These are phyloP conservation scores for Terana coerulea DNA, from an alignment of 768 basidiomycete genomes.

Conservation along the genomic window DNA sequence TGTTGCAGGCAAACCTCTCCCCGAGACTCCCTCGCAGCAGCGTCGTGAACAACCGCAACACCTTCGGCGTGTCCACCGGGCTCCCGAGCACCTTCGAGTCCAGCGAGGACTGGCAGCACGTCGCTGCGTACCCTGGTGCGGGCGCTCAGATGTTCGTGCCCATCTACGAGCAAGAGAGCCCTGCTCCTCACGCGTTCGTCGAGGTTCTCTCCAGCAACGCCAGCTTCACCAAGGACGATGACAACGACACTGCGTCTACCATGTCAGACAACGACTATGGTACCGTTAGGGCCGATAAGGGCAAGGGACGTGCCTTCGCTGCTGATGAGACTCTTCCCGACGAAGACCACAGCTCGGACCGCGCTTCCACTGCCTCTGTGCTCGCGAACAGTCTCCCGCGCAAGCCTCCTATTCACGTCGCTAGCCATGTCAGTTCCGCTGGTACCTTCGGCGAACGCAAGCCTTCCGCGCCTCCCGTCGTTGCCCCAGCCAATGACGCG, in stretches of 20 bases:
- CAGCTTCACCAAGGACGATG: constrained; percentile 25
- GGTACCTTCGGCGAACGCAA: constrained; percentile 16
- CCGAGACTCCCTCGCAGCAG: constrained; percentile 23
- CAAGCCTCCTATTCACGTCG: constrained; percentile 61
- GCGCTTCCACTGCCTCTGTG: constrained; percentile 40
- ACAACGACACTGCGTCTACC: constrained; percentile 18
- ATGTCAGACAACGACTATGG: constrained; percentile 20
- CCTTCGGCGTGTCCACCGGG: constrained; percentile 41
- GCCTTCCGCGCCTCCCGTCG: constrained; percentile 2
- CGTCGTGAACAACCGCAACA: constrained; percentile 44
- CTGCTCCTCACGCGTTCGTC: constrained; percentile 61
- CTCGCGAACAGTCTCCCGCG: constrained; percentile 36
- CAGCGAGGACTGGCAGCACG: constrained; percentile 60
- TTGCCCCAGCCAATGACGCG: constrained; percentile 8
- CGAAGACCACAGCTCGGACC: constrained; percentile 15
- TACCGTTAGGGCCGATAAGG: constrained; percentile 35
- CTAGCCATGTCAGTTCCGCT: constrained; percentile 11
- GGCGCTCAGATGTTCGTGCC: constrained; percentile 26
- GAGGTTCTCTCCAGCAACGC: constrained; percentile 48
- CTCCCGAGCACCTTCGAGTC: constrained; percentile 46
- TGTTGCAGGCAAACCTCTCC: constrained; percentile 28
- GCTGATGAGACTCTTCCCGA: constrained; percentile 28
- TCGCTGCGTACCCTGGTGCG: constrained; percentile 37
- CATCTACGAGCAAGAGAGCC: constrained; percentile 26
- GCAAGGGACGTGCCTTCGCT: constrained; percentile 41